These are phyloP conservation scores for Fusarium pilosicola DNA, from an alignment of 2,329 filamentous ascomycete species.

Conservation along the genomic window DNA sequence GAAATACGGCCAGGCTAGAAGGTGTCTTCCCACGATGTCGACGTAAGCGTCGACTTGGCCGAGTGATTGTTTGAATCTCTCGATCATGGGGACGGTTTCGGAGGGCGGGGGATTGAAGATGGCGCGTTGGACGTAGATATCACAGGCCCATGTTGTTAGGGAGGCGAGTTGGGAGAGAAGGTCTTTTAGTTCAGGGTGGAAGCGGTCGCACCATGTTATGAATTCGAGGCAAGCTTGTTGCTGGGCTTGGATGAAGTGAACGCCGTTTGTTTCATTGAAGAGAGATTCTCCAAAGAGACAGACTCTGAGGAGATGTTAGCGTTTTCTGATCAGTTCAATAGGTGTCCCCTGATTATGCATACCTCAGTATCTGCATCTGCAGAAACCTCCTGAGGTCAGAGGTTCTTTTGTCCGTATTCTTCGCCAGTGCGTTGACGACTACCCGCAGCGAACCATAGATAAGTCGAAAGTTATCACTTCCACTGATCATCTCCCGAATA, in stretches of 20 bases:
- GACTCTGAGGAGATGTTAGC: neutral
- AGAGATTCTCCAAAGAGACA: conserved; percentile 38
- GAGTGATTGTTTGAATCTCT: conserved; percentile 28
- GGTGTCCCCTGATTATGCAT: neutral
- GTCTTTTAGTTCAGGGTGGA: conserved; percentile 33
- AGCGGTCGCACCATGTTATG: conserved; percentile 33
- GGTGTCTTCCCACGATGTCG: conserved; percentile 32
- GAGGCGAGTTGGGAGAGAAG: conserved; percentile 30
- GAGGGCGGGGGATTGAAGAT: conserved; percentile 24
- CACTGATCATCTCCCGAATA: conserved; percentile 39
- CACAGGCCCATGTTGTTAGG: conserved; percentile 31
- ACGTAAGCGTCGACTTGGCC: conserved; percentile 32
- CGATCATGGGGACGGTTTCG: conserved; percentile 25
- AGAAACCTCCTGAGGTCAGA: conserved; percentile 34
- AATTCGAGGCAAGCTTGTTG: conserved; percentile 35
- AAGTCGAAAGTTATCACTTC: conserved; percentile 36
- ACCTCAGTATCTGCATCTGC: conserved; percentile 37
- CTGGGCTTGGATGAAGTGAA: conserved; percentile 36
- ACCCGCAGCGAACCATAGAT: conserved; percentile 33
- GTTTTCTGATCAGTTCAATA: too few relatives aligned
- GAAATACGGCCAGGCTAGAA: conserved; percentile 38
- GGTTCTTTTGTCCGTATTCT: neutral
- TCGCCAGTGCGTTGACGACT: conserved; percentile 24
- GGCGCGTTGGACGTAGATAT: conserved; percentile 38
- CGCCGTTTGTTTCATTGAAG: conserved; percentile 32